A percentile compares a stretch with the other conserved stretches of the same genome.
These are phyloP conservation scores for Rhodotorula diobovata DNA, from an alignment of 768 basidiomycete species.

Conservation along the genomic window DNA sequence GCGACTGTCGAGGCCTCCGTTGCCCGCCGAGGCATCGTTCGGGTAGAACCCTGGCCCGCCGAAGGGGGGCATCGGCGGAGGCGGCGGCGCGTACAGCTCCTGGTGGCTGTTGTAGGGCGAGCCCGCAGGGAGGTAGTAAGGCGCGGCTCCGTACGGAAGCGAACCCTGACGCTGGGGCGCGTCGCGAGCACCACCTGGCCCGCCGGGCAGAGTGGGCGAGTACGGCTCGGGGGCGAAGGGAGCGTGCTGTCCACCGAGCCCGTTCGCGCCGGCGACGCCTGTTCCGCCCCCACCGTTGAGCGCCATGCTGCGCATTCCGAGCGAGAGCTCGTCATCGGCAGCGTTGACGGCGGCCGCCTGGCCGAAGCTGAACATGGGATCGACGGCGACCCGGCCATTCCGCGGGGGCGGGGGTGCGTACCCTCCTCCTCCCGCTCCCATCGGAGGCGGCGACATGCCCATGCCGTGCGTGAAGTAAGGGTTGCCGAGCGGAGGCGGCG, in stretches of 20 bases:
- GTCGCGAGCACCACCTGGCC: background rate
- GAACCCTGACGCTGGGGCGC: conserved; percentile 16
- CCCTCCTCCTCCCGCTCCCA: background rate
- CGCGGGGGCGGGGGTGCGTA: background rate
- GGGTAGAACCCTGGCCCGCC: conserved; percentile 8
- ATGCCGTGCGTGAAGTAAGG: conserved; percentile 21
- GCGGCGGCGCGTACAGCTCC: conserved; percentile 10
- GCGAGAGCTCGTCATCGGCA: conserved; percentile 27
- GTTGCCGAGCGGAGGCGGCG: conserved; percentile 28
- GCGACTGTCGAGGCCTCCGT: conserved; percentile 1
- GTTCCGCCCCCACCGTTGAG: conserved; percentile 2
- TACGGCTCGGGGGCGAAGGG: conserved; percentile 14
- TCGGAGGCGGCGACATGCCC: conserved; percentile 10
- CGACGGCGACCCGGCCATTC: background rate
- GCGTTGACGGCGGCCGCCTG: background rate
- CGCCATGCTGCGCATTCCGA: conserved; percentile 23
- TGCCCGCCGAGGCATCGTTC: background rate
- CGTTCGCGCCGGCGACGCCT: background rate
- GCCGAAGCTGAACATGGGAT: conserved; percentile 8
- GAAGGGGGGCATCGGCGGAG: background rate
- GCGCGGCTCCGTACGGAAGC: conserved; percentile 1
- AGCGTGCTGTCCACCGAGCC: background rate
- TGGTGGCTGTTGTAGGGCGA: conserved; percentile 20
- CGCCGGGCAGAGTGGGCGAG: background rate
- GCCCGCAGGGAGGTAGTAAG: conserved; percentile 14